Evolutionary conservation across 208 protist species (phyloP), one percentile per base, ranked within the genome.

Genomic region (Trypanosoma congolense): DNA sequence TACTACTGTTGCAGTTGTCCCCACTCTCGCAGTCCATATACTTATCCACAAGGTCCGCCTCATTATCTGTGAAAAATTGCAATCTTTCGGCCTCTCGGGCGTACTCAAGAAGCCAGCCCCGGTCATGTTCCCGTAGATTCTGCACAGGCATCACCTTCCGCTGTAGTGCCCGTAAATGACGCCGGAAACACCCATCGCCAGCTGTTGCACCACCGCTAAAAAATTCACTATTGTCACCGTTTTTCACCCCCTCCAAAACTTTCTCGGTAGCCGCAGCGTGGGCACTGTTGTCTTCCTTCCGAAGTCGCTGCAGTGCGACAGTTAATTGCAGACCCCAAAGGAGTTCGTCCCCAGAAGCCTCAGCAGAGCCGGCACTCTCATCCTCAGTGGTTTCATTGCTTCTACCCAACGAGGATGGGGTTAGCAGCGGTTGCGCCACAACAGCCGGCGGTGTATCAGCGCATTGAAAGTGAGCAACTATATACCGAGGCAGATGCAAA

Each of bases 381-480:
- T 51, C 19, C 4, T 1, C 42, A 30, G 0, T 56, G 16, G 16
- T 30, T 33, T 6, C 21, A n/a, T 6, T 9, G 21, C 12, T 8
- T n/a, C 6, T 6, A 8, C 9, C 10, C 5, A 0, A n/a, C 5
- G 0, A n/a, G 21, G 6, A 25, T 46, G 21, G 8, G 10, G 42
- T 46, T 26, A 5, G 1, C 8, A 10, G 1, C 33, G 56, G 28
- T 24, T 35, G n/a, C 29, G 26, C 40, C 24, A 26, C 19, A 6
- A 28, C 25, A 8, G 36, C 4, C 4, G 60, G 30, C 0, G 47
- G 58, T 21, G 75, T 47, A 52, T 61, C 43, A 19, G 56, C 38
- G 54, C 59, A 81, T 30, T 72, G 57, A 28, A 79, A 63, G 41
- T 74, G 71, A 9, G 66, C 66, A 46, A 86, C 76, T 14, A 64